Percentiles rank a stretch among this genome's conserved stretches.
These are phyloP conservation scores for Entomortierella lignicola DNA, from an alignment of 192 early-diverging fungal species.

Conservation along the genomic window DNA sequence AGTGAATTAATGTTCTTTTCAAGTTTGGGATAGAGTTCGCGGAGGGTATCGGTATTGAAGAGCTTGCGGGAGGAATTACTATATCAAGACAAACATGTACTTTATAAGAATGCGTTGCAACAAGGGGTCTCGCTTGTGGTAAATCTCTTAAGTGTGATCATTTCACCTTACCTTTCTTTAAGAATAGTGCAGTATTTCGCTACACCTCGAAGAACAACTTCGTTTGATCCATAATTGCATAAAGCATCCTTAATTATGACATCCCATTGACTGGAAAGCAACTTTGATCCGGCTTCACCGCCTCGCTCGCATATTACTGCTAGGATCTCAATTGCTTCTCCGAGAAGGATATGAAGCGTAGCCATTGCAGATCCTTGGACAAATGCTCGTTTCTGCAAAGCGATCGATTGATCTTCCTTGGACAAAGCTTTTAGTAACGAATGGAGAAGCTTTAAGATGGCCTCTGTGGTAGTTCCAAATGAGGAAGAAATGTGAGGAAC, in stretches of 20 bases:
- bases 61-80: conserved; percentile 29
- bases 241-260: conserved; percentile 55
- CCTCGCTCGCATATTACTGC: conserved; percentile 34
- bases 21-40: conserved; percentile 62
- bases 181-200: conserved; percentile 56
- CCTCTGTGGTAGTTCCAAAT: conserved; percentile 28
- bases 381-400: conserved; percentile 48
- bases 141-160: not conserved
- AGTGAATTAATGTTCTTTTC: conserved; percentile 70
- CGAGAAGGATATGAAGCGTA: conserved; percentile 59
- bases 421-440: conserved; percentile 54
- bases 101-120: not conserved
- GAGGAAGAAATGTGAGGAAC: conserved; percentile 56
- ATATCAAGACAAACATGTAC: not conserved
- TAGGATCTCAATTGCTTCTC: conserved; percentile 60
- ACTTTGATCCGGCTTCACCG: conserved; percentile 17
- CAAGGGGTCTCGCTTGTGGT: not conserved
- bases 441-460: conserved; percentile 27
- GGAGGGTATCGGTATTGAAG: conserved; percentile 58
- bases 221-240: conserved; percentile 54
- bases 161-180: conserved; percentile 32
- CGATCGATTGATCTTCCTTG: conserved; percentile 37
- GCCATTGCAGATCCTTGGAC: conserved; percentile 58
- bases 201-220: conserved; percentile 60
- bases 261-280: conserved; percentile 51